phyloP scores from a whole-genome alignment of 805 yeast species.

The Blastobotrys parvus region DNA sequence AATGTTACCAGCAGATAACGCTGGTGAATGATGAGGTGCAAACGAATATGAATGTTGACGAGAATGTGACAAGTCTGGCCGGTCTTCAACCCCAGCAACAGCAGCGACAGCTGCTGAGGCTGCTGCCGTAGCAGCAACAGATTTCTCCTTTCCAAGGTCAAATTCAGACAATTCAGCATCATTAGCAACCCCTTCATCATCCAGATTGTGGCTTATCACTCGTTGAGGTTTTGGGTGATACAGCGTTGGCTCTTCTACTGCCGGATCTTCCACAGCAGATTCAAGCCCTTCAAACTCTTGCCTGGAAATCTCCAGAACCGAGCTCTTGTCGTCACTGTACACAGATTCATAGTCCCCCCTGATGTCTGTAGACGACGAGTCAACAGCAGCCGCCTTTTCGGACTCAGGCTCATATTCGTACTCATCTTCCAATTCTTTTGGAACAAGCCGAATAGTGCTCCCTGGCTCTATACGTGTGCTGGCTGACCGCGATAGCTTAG shows the following conservation, averaged over 20 bases:
- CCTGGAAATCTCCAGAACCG: neutral
- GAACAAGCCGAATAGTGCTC: neutral
- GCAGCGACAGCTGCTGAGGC: neutral
- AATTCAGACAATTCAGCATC: neutral
- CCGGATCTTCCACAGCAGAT: too few species aligned
- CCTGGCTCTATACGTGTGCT: neutral
- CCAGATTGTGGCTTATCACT: conserved; percentile 3
- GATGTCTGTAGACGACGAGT: neutral
- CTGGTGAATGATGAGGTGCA: neutral
- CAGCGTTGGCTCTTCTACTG: conserved; percentile 4
- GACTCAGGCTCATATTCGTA: neutral
- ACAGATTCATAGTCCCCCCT: neutral
- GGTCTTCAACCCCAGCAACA: neutral
- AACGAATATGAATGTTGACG: neutral
- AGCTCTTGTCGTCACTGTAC: neutral
- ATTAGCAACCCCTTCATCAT: neutral
- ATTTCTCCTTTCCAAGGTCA: neutral
- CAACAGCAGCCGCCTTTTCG: neutral
- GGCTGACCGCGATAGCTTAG: neutral
- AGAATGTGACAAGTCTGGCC: neutral
- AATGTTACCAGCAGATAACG: neutral
- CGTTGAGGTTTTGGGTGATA: conserved; percentile 20
- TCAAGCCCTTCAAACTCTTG: neutral
- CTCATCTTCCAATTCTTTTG: neutral
- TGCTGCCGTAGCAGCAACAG: neutral